Evolutionary conservation across 2,329 filamentous ascomycete species (phyloP), one percentile per base, ranked within the genome.

Genomic region (Phialophora tarda): DNA sequence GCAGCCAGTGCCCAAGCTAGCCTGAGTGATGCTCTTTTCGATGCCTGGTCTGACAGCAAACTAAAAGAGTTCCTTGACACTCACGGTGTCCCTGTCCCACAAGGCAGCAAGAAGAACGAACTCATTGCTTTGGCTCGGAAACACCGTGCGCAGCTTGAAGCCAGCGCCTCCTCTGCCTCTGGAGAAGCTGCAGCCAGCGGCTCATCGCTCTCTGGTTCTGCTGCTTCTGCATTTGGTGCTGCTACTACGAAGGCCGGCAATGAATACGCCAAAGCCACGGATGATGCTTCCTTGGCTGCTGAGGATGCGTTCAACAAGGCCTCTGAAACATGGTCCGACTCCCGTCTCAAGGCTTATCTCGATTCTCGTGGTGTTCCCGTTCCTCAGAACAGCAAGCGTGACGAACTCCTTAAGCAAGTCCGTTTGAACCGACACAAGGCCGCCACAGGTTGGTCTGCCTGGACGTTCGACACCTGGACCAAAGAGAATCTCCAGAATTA

Each of bases 1-100:
- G 88, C 89, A 12, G 87, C 89, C 58, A 83, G 86, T 47, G 89
- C 91, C 1, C 90, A 93, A 72, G 82, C 89, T 59, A 90, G 88
- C 56, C 81, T 98, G 50, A 92, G 89, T 69, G 92, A 98, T 73
- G 88, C 89, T 74, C 83, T 97, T 61, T 90, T 98, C 75, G 89
- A 96, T 73, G 88, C 91, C 3, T 99, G 95, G 95, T 89, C 90
- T 74, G 93, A 97, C 75, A 89, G 86, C 74, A 83, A 96, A 78
- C 85, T 99, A 77, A 98, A 98, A 85, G 89, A 92, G 69, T 98
- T 95, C 82, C 88, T 88, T 63, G 94, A 98, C 82, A 92, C 93
- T 84, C 95, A 98, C 73, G 88, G 88, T 65, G 90, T 99, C 76
- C 85, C 85, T 82, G 92, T 97, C 59, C 95, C 95, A 10, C 94